These are phyloP conservation scores for Austroboletus rostrupii DNA, from an alignment of 1,284 basidiomycete species.

Conservation along the genomic window DNA sequence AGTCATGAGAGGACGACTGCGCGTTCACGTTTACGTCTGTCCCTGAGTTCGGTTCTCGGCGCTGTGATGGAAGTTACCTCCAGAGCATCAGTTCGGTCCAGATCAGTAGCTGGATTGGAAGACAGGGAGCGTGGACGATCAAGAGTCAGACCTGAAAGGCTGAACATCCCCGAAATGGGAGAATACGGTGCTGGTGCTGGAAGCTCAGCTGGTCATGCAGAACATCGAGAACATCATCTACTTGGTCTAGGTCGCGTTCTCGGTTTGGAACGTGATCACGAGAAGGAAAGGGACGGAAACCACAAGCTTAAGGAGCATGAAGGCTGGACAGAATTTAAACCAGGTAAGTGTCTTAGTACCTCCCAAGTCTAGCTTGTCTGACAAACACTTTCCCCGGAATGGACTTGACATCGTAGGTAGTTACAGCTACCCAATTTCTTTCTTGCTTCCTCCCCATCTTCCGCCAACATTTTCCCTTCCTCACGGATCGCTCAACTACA, in stretches of 20 bases:
- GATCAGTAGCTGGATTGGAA: constrained; percentile 1
- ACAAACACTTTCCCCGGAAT: not conserved
- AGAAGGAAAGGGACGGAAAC: constrained; percentile 7
- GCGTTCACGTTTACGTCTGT: constrained; percentile 35
- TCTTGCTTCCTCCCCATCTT: constrained; percentile 77
- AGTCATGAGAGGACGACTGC: constrained; percentile 6
- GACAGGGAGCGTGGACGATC: constrained; percentile 25
- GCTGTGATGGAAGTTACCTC: constrained; percentile 32
- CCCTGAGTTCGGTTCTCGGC: constrained; percentile 36
- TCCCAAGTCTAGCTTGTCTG: not conserved
- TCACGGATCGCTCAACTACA: constrained; percentile 79
- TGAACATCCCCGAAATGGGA: constrained; percentile 4
- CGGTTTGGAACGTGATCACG: constrained; percentile 19
- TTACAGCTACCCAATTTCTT: constrained; percentile 93
- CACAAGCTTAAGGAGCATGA: constrained; percentile 37
- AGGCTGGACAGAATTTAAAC: constrained; percentile 91
- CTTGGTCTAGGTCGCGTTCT: constrained; percentile 23
- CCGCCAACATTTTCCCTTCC: constrained; percentile 82
- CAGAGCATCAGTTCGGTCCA: constrained; percentile 12
- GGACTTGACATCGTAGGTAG: constrained; percentile 49
- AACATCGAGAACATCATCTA: constrained; percentile 15
- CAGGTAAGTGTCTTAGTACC: constrained; percentile 50
- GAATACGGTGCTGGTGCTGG: constrained; percentile 6
- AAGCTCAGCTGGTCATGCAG: not conserved
- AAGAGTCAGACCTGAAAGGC: constrained; percentile 13